Evolutionary conservation across 352 stramenopile species (phyloP).

Genomic region (Phytopythium aichiense): DNA sequence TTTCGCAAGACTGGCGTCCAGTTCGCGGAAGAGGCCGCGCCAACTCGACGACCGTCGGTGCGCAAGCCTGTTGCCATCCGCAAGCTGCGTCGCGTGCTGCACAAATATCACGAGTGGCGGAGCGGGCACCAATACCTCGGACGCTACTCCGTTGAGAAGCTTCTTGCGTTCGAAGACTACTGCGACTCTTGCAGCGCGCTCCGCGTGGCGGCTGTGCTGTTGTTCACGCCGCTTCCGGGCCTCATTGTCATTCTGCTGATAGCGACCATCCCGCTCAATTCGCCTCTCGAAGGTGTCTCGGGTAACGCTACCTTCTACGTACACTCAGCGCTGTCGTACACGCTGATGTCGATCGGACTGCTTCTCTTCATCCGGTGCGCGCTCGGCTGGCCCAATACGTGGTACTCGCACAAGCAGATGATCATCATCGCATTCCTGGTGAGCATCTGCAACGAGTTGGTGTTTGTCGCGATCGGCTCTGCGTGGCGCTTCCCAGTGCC

Average conservation of each 20-base stretch:
- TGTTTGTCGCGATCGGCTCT: conserved; percentile 7
- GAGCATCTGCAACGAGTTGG: conserved; percentile 6
- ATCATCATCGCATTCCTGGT: conserved; percentile 8
- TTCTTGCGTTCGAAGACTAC: conserved; percentile 19
- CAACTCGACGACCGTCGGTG: neutral
- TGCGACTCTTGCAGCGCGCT: conserved; percentile 6
- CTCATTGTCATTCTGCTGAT: conserved; percentile 9
- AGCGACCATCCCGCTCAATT: conserved; percentile 11
- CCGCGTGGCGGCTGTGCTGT: conserved; percentile 12
- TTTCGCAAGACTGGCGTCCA: neutral
- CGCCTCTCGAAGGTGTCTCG: neutral
- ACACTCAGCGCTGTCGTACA: conserved; percentile 11
- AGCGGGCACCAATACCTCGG: conserved; percentile 28
- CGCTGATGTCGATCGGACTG: conserved; percentile 12
- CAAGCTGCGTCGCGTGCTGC: neutral
- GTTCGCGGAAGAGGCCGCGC: neutral
- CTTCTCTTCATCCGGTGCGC: conserved; percentile 11
- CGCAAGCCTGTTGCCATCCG: neutral
- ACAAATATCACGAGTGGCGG: conserved; percentile 20
- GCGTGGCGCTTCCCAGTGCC: conserved; percentile 18
- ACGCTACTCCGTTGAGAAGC: conserved; percentile 31
- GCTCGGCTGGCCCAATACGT: conserved; percentile 6
- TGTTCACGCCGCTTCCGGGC: conserved; percentile 12
- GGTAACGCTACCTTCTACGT: conserved; percentile 10
- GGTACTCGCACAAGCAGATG: conserved; percentile 14